A percentile compares a stretch with the other conserved stretches of the same genome.
Conservation (phyloP, 2,329 filamentous ascomycete genomes). For the Huntiella decipiens region DNA sequence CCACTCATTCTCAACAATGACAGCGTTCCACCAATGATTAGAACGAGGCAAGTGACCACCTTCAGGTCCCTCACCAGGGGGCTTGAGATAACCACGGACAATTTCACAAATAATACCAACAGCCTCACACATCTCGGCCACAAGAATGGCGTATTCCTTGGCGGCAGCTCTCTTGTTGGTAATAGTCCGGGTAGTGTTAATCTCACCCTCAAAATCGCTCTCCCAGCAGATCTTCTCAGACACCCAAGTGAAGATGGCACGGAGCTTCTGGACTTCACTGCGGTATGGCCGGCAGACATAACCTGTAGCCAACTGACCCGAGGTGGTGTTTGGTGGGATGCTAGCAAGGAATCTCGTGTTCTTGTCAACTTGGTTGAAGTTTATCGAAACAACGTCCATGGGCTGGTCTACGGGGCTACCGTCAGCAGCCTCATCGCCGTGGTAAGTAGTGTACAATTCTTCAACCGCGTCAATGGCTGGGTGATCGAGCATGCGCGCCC, state of each 20-base stretch:
- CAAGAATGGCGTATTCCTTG: constrained; percentile 74
- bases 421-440: constrained; percentile 79
- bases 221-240: constrained; percentile 93
- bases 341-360: constrained; percentile 78
- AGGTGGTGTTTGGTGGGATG: constrained; percentile 64
- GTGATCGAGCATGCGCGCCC: constrained; percentile 88
- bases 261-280: constrained; percentile 77
- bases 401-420: constrained; percentile 67
- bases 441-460: constrained; percentile 62
- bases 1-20: constrained; percentile 88
- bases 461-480: constrained; percentile 78
- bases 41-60: constrained; percentile 64
- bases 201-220: constrained; percentile 71
- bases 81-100: constrained; percentile 76
- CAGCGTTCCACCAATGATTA: constrained; percentile 97
- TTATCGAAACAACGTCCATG: constrained; percentile 61
- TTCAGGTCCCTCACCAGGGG: constrained; percentile 67
- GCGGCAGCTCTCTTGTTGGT: constrained; percentile 68
- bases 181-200: constrained; percentile 70
- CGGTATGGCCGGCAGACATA: constrained; percentile 89
- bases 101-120: constrained; percentile 78
- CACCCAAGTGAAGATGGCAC: constrained; percentile 95
- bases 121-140: constrained; percentile 82
- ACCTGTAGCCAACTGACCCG: constrained; percentile 65
- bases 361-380: constrained; percentile 81